Percentiles rank a stretch among this genome's conserved stretches.
Evolutionary conservation across 805 yeast genomes (phyloP).

Genomic region (Lachancea fermentati): DNA sequence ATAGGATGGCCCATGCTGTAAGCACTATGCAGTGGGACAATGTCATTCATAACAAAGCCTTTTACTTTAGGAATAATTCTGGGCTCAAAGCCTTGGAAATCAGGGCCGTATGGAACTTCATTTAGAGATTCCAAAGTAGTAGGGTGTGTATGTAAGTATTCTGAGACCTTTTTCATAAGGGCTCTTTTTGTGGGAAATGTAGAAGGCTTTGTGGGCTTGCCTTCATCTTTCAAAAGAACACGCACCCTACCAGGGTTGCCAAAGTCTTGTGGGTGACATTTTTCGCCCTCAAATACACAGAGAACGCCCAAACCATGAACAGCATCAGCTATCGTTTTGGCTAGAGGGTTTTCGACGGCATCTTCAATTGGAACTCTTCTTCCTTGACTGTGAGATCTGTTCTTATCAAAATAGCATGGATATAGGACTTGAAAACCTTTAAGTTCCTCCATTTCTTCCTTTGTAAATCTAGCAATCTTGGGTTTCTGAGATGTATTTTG

Average conservation of each 20-base stretch:
- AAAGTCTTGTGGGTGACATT: slow-evolving; percentile 92
- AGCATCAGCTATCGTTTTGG: slow-evolving; percentile 77
- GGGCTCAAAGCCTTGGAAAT: slow-evolving; percentile 49
- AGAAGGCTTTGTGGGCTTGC: slow-evolving; percentile 33
- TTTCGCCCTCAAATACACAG: slow-evolving; percentile 65
- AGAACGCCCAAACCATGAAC: slow-evolving; percentile 33
- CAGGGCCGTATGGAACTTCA: slow-evolving; percentile 62
- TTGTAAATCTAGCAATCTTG: slow-evolving; percentile 22
- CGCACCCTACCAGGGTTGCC: slow-evolving; percentile 97
- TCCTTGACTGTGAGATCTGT: slow-evolving; percentile 72
- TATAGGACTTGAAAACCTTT: slow-evolving; percentile 69
- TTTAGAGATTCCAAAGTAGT: slow-evolving; percentile 61
- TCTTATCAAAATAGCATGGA: slow-evolving; percentile 87
- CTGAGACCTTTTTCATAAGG: slow-evolving; percentile 53
- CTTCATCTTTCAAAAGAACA: slow-evolving; percentile 54
- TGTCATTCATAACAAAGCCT: slow-evolving; percentile 79
- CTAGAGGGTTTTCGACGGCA: slow-evolving; percentile 85
- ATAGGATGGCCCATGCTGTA: slow-evolving; percentile 79
- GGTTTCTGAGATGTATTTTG: slow-evolving; percentile 20
- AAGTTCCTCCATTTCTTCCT: slow-evolving; percentile 57
- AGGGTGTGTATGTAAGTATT: slow-evolving; percentile 59
- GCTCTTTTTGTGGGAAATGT: slow-evolving; percentile 51
- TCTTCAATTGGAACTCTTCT: slow-evolving; percentile 64
- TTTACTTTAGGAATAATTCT: slow-evolving; percentile 68
- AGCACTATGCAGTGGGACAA: slow-evolving; percentile 83